Evolutionary conservation across 345 rosid genomes (phyloP), one percentile per base, ranked within the genome.

Genomic region (Aquilaria sinensis): DNA sequence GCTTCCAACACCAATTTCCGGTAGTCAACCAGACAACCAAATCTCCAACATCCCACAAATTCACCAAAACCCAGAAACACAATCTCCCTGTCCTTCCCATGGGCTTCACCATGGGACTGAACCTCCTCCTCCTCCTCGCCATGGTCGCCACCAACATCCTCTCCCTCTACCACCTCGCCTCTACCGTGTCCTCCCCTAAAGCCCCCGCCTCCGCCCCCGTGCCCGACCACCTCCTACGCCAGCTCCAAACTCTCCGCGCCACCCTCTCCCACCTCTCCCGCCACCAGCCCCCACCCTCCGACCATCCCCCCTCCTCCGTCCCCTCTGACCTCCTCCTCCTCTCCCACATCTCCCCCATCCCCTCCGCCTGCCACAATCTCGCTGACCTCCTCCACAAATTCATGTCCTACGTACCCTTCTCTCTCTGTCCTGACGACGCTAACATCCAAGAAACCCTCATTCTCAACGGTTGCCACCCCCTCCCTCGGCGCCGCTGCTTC

Each of bases 401-500:
- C 81, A 94, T 90, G 99, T 71, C 37, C 75, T 90, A 94, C 75
- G 80, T 81, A 53, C 96, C 99, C 41, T 94, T 75, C 82, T 79
- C 97, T 47, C 64, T 70, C 34, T 94, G 97, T 74, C 99, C 99
- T 12, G 73, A 62, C 10, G 95, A 94, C 52, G 53, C 87, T 43
- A 83, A 83, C 76, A 84, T 94, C 58, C 85, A 83, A 10, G 99
- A 94, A 71, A 70, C 86, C n/a, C 83, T 94, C 5, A 88, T 88
- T 75, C 89, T 94, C 77, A 90, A 79, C 12, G 97, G 99, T 66
- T 94, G 97, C 62, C 96, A 90, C 75, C 99, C 97, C 0, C 92
- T 88, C 46, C 99, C 99, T 53, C 97, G 99, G 70, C 99, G 99
- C 60, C 96, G 99, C 33, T 94, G 99, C 85, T 90, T 90, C 82